Base-by-base conservation (phyloP, 2,329 filamentous ascomycete species). In the Penicillium sp. region DNA sequence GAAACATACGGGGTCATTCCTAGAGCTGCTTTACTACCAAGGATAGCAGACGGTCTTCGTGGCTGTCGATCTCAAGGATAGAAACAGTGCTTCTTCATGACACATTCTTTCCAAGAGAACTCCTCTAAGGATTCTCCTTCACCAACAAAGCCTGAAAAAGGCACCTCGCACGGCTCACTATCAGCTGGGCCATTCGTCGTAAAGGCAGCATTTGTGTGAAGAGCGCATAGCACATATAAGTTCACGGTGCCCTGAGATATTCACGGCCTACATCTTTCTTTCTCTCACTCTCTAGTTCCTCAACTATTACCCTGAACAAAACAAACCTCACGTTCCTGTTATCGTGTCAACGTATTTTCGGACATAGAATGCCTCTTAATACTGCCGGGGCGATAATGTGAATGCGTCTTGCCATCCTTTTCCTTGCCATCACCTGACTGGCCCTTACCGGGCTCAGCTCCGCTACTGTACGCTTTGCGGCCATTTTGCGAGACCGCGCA, bases 401-500 rank as follows among this genome's bases (percentile, higher is more conserved):
- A 16, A 40, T 11, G 43, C 39, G 53, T 29, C 39, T 55, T 16
- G 31, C 27, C 22, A 47, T 43, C 31, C n/a, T 55, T 31, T 47
- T 40, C 38, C 53, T 51, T 45, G 21, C 34, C 24, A 49, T 45
- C 29, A 38, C 31, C 16, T 52, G 42, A 40, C 27, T 56, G 31
- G 54, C 34, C 38, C 34, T 34, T 22, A 4, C 43, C 5, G 29
- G 43, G 32, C 43, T 45, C 43, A 45, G 43, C 29, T 45, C 27
- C n/a, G 29, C 43, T 4, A 45, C 3, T 45, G 9, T 34, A 45
- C 29, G 31, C 27, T 45, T 45, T 24, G 43, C 16, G 43, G 13
- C 34, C 29, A 10, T 46, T 27, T 27, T 46, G 29, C 43, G 43
- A 46, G 43, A 22, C 29, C 5, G 43, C 31, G 43, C 29, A 46